These are phyloP conservation scores for Tricholoma matsutake DNA, from an alignment of 768 basidiomycete genomes.

Conservation along the genomic window DNA sequence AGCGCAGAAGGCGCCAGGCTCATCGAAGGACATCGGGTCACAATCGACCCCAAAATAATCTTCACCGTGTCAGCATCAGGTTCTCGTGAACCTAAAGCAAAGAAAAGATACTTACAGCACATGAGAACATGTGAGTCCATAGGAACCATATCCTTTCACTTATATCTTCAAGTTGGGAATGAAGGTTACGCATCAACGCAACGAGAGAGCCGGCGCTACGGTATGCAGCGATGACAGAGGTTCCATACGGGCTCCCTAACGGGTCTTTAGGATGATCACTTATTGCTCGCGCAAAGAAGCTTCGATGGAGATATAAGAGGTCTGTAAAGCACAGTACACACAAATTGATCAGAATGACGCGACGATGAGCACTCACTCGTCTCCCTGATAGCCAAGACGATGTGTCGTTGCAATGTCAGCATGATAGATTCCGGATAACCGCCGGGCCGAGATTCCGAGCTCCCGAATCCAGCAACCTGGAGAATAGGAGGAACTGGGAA, in stretches of 20 bases:
- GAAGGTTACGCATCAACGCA: slow-evolving; percentile 65
- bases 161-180: slow-evolving; percentile 59
- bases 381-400: slow-evolving; percentile 66
- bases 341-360: not conserved
- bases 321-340: slow-evolving; percentile 34
- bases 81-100: slow-evolving; percentile 1
- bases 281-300: slow-evolving; percentile 71
- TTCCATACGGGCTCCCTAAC: slow-evolving; percentile 67
- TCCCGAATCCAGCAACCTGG: slow-evolving; percentile 68
- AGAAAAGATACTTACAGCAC: slow-evolving; percentile 45
- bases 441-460: slow-evolving; percentile 42
- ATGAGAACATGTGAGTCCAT: slow-evolving; percentile 65
- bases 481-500: slow-evolving; percentile 65
- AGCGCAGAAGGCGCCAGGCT: slow-evolving; percentile 73
- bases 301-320: slow-evolving; percentile 67
- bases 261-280: slow-evolving; percentile 74
- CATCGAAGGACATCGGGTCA: slow-evolving; percentile 77
- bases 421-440: slow-evolving; percentile 47
- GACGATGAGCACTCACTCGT: slow-evolving; percentile 46
- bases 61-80: slow-evolving; percentile 19
- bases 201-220: slow-evolving; percentile 70
- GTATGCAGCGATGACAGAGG: slow-evolving; percentile 72
- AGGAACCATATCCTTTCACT: slow-evolving; percentile 66
- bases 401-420: slow-evolving; percentile 62
- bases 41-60: slow-evolving; percentile 74